phyloP scores from a whole-genome alignment of 805 yeast species.

The Starmerella kuoi region DNA sequence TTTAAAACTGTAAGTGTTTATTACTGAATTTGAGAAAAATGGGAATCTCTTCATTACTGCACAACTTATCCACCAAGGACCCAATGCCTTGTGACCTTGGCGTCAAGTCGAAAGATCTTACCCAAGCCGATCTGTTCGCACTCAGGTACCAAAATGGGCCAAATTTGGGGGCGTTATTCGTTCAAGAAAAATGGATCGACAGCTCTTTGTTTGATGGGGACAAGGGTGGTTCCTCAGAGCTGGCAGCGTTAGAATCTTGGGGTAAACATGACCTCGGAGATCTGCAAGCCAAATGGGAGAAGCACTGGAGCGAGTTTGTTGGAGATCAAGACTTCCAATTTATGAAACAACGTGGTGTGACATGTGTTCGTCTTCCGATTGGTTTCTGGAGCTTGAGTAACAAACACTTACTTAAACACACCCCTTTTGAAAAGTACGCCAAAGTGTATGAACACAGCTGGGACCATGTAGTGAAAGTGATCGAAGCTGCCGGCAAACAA shows the following conservation, averaged over 20 bases:
- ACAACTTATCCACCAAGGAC: constrained; percentile 18
- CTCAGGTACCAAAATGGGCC: constrained; percentile 57
- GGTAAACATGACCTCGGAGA: constrained; percentile 40
- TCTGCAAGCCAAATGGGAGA: constrained; percentile 40
- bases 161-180: constrained; percentile 71
- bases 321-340: constrained; percentile 68
- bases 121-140: constrained; percentile 26
- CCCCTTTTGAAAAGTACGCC: constrained; percentile 47
- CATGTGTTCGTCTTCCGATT: constrained; percentile 71
- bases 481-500: constrained; percentile 47
- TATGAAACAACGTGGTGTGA: constrained; percentile 55
- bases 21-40: too few relatives aligned
- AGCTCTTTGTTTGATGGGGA: constrained; percentile 48
- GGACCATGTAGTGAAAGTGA: constrained; percentile 44
- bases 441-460: constrained; percentile 64
- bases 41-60: constrained; percentile 24
- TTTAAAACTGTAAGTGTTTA: too few relatives aligned
- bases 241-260: constrained; percentile 51
- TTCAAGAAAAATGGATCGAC: constrained; percentile 69
- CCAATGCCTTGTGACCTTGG: constrained; percentile 25
- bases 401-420: constrained; percentile 36
- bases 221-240: constrained; percentile 41
- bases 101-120: constrained; percentile 28
- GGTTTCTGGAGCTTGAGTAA: constrained; percentile 87
- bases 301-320: constrained; percentile 56